Base-by-base conservation (phyloP, 2,329 filamentous ascomycete genomes). In the Pyrenochaeta sp. region DNA sequence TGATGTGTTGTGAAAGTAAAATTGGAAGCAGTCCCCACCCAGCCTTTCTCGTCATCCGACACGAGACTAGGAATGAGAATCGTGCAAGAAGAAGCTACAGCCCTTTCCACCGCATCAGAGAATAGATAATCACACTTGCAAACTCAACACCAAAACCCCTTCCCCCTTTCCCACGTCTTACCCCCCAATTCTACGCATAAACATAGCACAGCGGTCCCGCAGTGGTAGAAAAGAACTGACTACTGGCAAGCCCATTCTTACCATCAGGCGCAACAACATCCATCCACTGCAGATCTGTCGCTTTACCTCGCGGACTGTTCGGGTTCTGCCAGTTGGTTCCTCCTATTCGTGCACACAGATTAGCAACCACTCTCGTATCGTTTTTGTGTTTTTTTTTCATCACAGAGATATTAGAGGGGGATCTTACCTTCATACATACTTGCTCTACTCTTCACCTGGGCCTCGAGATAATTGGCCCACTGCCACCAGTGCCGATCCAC, bases 401-500 rank as follows among this genome's bases (percentile, higher is more conserved):
- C n/a, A n/a, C n/a, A n/a, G n/a, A n/a, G n/a, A n/a, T n/a, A n/a
- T n/a, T 27, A 21, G 23, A n/a, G 21, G 15, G n/a, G 2, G 40
- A 15, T 10, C n/a, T 29, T 43, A 62, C 30, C 80, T 76, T 72
- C 71, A 54, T 82, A 78, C 59, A 58, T 51, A 33, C 54, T 61
- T 14, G 60, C 61, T 46, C 66, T 41, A 2, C 29, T 48, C 52
- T 64, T 66, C 14, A 71, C 21, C 33, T 80, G 69, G 17, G 74
- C 58, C 30, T 67, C 67, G 3, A 56, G 41, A 39, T 69, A 69
- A 45, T 77, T 79, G 63, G 80, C 78, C 81, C 81, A 83, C 52
- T 79, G 79, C 79, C 78, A 81, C 76, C 77, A 83, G 12, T 78
- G 68, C 9, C 79, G 68, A 61, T 83, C 81, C 14, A 83, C 72